Conservation (phyloP, 2,329 filamentous ascomycete species). For the Monilinia fructigena region DNA sequence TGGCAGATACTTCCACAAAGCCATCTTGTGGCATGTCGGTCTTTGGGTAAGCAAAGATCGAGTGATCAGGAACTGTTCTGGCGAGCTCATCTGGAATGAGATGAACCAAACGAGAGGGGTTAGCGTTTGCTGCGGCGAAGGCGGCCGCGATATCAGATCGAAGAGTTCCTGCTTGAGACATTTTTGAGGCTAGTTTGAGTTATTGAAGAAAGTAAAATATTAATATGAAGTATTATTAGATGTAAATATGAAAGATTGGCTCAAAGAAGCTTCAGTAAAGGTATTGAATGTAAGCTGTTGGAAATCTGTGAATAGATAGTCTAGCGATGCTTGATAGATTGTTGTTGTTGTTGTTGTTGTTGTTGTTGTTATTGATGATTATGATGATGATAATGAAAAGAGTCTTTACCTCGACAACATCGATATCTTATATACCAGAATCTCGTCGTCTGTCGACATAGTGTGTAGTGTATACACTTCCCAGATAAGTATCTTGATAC, state of each 20-base stretch:
- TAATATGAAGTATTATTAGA: conserved; percentile 15
- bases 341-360: conserved; percentile 3
- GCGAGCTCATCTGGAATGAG: conserved; percentile 31
- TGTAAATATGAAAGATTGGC: not conserved
- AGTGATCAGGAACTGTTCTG: conserved; percentile 27
- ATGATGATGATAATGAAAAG: conserved; percentile 11
- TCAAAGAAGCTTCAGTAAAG: conserved; percentile 19
- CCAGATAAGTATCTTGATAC: conserved; percentile 7
- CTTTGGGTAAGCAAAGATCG: conserved; percentile 31
- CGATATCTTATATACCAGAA: conserved; percentile 13
- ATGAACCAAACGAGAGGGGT: conserved; percentile 28
- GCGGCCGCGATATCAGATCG: conserved; percentile 19
- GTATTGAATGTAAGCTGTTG: conserved; percentile 1
- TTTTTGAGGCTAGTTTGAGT: conserved; percentile 20
- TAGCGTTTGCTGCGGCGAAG: conserved; percentile 21
- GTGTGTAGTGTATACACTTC: not conserved
- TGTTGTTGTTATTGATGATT: not conserved
- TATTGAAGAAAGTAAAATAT: not conserved
- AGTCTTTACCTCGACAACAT: conserved; percentile 8
- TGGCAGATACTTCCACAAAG: conserved; percentile 30
- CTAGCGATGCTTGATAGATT: conserved; percentile 14
- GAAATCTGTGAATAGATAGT: conserved; percentile 13
- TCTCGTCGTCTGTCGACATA: not conserved
- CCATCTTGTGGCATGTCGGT: conserved; percentile 29
- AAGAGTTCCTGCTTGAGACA: conserved; percentile 26